Evolutionary conservation across 1,284 basidiomycete species (phyloP).

Genomic region (Thecaphora frezii): DNA sequence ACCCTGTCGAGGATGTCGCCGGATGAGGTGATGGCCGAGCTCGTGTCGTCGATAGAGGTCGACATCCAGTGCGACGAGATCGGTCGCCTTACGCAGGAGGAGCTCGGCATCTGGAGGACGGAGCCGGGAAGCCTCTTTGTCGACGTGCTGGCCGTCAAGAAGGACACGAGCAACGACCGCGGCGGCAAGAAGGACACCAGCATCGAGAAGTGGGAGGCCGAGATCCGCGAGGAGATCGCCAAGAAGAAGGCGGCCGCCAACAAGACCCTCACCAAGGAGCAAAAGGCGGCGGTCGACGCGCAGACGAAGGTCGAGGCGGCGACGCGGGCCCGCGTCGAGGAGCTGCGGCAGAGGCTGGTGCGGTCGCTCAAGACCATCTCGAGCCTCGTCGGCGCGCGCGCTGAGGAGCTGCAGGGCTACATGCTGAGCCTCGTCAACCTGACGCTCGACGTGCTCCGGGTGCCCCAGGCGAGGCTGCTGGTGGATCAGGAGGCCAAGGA

Average conservation of each 20-base stretch:
- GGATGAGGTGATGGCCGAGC: slow-evolving; percentile 35
- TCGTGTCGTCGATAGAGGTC: slow-evolving; percentile 36
- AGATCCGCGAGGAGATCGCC: slow-evolving; percentile 54
- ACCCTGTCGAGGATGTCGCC: slow-evolving; percentile 50
- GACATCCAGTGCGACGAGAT: slow-evolving; percentile 37
- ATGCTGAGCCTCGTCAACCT: slow-evolving; percentile 37
- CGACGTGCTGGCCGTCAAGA: slow-evolving; percentile 45
- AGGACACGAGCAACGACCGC: slow-evolving; percentile 18
- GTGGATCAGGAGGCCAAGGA: slow-evolving; percentile 25
- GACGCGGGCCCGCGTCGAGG: slow-evolving; percentile 40
- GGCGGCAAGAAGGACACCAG: slow-evolving; percentile 46
- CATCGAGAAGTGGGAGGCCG: slow-evolving; percentile 57
- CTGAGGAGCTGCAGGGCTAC: slow-evolving; percentile 38
- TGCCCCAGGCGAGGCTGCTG: slow-evolving; percentile 33
- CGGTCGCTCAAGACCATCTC: slow-evolving; percentile 37
- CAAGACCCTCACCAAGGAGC: slow-evolving; percentile 50
- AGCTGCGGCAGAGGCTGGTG: slow-evolving; percentile 23
- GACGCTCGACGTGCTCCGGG: slow-evolving; percentile 19
- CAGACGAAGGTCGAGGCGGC: slow-evolving; percentile 48
- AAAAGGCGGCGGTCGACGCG: slow-evolving; percentile 48
- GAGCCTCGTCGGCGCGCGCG: slow-evolving; percentile 35
- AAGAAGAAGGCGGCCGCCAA: slow-evolving; percentile 53
- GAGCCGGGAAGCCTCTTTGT: slow-evolving; percentile 42
- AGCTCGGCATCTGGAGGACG: slow-evolving; percentile 54
- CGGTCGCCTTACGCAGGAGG: slow-evolving; percentile 34